Percentiles rank a stretch among this genome's conserved stretches.
phyloP scores from a whole-genome alignment of 2,329 filamentous ascomycete species.

The Penicillium sp. region DNA sequence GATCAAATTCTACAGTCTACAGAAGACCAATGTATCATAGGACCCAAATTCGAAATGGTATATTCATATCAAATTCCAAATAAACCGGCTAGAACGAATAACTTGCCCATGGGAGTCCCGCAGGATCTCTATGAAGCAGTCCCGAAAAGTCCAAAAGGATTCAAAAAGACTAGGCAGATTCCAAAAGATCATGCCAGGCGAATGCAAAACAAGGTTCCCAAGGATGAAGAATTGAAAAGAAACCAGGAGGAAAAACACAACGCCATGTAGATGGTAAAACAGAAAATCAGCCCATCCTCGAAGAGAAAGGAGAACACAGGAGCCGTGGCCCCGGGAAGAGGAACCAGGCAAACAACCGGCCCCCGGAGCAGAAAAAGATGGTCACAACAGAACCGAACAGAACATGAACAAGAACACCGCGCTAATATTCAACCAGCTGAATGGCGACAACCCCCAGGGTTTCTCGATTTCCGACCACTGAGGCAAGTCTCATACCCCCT shows the following conservation, averaged over 20 bases:
- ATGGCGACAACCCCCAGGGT: conserved; percentile 13
- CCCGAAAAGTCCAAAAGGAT: conserved; percentile 16
- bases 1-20: too few species aligned
- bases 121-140: conserved; percentile 20
- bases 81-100: conserved; percentile 5
- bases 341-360: conserved; percentile 2
- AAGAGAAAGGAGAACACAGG: neutral
- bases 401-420: conserved; percentile 24
- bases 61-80: conserved; percentile 5
- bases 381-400: neutral
- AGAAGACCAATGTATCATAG: neutral
- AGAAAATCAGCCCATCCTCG: neutral
- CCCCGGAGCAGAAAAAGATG: neutral
- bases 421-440: conserved; percentile 31
- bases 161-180: conserved; percentile 17
- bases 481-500: conserved; percentile 64
- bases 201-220: conserved; percentile 15
- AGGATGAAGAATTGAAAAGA: neutral
- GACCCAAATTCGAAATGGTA: conserved; percentile 1
- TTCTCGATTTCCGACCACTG: neutral
- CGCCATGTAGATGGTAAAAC: conserved; percentile 13
- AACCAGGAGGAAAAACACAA: neutral
- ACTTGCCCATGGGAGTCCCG: conserved; percentile 15
- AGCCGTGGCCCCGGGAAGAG: neutral
- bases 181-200: conserved; percentile 28